Conservation (phyloP, 169 alveolate species). For the Cryptosporidium felis region DNA sequence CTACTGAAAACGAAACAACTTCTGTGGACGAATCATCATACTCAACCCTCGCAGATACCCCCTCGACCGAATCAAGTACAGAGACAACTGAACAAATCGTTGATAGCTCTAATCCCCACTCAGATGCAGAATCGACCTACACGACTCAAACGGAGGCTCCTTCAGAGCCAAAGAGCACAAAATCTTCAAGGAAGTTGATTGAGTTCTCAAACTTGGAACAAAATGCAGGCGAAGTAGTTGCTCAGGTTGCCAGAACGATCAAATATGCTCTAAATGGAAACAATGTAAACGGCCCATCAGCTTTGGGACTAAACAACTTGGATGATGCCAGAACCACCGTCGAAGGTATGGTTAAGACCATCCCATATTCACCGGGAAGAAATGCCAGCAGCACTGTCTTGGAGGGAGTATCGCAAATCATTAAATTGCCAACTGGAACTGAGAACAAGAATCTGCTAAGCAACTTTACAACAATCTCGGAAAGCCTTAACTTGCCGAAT, state of each 20-base stretch:
- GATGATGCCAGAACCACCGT: constrained; percentile 65
- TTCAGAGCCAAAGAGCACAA: background rate
- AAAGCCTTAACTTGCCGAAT: background rate
- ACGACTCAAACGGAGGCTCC: background rate
- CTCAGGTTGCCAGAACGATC: constrained; percentile 4
- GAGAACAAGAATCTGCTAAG: constrained; percentile 7
- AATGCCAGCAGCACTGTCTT: background rate
- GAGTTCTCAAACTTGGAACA: background rate
- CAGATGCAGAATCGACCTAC: too few relatives aligned
- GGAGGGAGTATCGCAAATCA: constrained; percentile 32
- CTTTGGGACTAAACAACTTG: constrained; percentile 16
- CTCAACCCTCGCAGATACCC: too few relatives aligned
- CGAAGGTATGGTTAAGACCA: constrained; percentile 59
- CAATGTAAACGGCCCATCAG: background rate
- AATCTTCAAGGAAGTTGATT: background rate
- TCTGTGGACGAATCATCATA: too few relatives aligned
- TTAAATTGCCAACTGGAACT: constrained; percentile 2
- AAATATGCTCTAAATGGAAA: background rate
- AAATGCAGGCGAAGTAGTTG: constrained; percentile 6
- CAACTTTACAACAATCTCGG: background rate
- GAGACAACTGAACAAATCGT: too few relatives aligned
- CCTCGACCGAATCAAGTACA: too few relatives aligned
- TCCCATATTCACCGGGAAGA: constrained; percentile 55
- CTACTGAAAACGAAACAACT: background rate
- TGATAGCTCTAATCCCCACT: too few relatives aligned